Conservation (phyloP, 257 asterid species). For the Solanum virginianum region DNA sequence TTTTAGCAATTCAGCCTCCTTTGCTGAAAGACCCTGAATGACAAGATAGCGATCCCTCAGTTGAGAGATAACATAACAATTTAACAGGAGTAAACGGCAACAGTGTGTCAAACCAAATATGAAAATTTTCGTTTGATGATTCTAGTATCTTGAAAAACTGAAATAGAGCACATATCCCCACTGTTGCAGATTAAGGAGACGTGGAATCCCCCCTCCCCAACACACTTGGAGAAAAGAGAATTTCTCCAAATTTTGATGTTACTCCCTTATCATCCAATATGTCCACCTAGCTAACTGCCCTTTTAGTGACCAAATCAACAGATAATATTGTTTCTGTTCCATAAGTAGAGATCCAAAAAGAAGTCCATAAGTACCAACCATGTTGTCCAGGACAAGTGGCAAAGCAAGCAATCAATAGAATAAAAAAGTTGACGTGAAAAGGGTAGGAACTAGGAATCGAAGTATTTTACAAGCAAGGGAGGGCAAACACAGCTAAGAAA, state of each 20-base stretch:
- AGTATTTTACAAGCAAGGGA: background rate
- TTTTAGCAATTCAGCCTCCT: constrained; percentile 54
- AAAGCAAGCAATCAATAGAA: background rate
- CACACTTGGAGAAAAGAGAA: background rate
- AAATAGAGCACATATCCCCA: background rate
- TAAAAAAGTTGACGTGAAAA: background rate
- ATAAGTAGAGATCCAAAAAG: background rate
- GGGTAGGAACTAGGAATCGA: background rate
- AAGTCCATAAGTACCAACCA: background rate
- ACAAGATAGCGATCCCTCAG: constrained; percentile 7
- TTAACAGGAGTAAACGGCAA: background rate
- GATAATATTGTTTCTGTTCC: background rate
- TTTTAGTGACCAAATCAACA: background rate
- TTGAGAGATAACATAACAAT: background rate
- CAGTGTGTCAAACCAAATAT: background rate
- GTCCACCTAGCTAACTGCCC: background rate
- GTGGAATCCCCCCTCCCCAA: background rate
- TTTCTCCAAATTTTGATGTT: background rate
- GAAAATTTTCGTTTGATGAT: background rate
- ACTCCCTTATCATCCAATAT: background rate
- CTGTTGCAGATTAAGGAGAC: background rate
- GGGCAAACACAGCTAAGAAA: background rate
- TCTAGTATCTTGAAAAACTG: background rate
- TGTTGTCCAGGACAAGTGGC: background rate
- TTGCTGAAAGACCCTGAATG: constrained; percentile 46